Percentiles rank a stretch among this genome's conserved stretches.
These are phyloP conservation scores for Teunomyces kruisii DNA, from an alignment of 805 yeast species.

Conservation along the genomic window DNA sequence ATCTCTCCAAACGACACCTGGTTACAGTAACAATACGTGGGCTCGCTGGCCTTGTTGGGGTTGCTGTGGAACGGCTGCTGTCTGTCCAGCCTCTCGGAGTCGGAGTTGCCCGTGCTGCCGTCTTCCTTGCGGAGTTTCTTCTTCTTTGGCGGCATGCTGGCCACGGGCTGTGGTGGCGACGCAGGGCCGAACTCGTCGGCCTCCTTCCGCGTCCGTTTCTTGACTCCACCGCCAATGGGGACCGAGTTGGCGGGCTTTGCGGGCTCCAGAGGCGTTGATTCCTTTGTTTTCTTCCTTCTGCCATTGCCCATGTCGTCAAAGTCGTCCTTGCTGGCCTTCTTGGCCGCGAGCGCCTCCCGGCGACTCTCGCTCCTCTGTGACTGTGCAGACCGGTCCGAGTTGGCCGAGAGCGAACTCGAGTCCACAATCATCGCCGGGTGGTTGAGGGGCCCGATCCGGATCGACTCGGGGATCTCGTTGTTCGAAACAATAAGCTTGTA, in stretches of 20 bases:
- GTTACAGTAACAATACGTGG: constrained; percentile 92
- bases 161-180: constrained; percentile 3
- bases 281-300: constrained; percentile 15
- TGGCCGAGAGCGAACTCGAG: constrained; percentile 40
- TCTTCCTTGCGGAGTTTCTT: constrained; percentile 17
- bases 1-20: constrained; percentile 97
- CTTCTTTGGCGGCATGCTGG: constrained; percentile 9
- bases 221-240: neutral
- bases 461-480: constrained; percentile 76
- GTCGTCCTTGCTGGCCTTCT: constrained; percentile 55
- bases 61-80: neutral
- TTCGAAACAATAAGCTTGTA: constrained; percentile 69
- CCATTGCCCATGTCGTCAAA: constrained; percentile 23
- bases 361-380: constrained; percentile 80
- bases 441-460: constrained; percentile 74
- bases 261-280: constrained; percentile 22
- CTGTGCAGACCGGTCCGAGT: constrained; percentile 57
- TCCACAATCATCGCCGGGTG: constrained; percentile 89
- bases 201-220: constrained; percentile 5
- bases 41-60: constrained; percentile 45
- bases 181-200: constrained; percentile 5
- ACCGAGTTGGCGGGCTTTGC: neutral
- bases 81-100: constrained; percentile 1
- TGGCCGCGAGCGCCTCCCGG: constrained; percentile 91
- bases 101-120: constrained; percentile 11